Conservation (phyloP, 208 protist species). For the Trypanosoma conorhini region DNA sequence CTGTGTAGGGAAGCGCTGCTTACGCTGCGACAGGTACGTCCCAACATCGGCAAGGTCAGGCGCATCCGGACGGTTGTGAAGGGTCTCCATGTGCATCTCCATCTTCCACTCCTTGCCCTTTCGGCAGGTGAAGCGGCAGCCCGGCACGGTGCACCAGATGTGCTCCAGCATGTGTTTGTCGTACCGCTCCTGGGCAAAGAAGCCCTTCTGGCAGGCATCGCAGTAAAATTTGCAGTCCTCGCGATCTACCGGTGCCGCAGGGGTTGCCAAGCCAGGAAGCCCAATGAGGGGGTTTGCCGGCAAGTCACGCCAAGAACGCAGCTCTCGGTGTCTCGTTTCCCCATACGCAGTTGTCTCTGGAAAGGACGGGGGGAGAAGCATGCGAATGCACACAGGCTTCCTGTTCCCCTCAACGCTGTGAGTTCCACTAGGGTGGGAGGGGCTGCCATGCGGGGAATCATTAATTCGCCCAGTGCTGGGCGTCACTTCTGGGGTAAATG, state of each 20-base stretch:
- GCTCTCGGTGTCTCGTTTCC: not conserved
- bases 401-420: not conserved
- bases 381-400: slow-evolving; percentile 2
- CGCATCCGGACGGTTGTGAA: slow-evolving; percentile 85
- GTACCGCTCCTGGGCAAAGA: slow-evolving; percentile 51
- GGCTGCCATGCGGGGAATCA: not conserved
- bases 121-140: slow-evolving; percentile 86
- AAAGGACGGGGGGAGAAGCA: slow-evolving; percentile 16
- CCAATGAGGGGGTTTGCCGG: slow-evolving; percentile 29
- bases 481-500: not conserved
- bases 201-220: slow-evolving; percentile 82
- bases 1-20: slow-evolving; percentile 76
- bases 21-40: slow-evolving; percentile 71
- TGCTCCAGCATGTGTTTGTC: slow-evolving; percentile 66
- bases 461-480: not conserved
- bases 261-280: slow-evolving; percentile 10
- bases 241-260: slow-evolving; percentile 10
- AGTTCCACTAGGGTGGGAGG: not conserved
- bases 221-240: slow-evolving; percentile 60
- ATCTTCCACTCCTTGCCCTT: slow-evolving; percentile 68
- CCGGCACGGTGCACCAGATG: slow-evolving; percentile 77
- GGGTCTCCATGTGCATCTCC: slow-evolving; percentile 84
- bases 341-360: not conserved
- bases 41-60: slow-evolving; percentile 72
- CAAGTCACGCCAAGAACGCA: slow-evolving; percentile 28